Percentiles rank a stretch among this genome's conserved stretches.
Conservation (phyloP, 2,329 filamentous ascomycete species). For the Escovopsis weberi region DNA sequence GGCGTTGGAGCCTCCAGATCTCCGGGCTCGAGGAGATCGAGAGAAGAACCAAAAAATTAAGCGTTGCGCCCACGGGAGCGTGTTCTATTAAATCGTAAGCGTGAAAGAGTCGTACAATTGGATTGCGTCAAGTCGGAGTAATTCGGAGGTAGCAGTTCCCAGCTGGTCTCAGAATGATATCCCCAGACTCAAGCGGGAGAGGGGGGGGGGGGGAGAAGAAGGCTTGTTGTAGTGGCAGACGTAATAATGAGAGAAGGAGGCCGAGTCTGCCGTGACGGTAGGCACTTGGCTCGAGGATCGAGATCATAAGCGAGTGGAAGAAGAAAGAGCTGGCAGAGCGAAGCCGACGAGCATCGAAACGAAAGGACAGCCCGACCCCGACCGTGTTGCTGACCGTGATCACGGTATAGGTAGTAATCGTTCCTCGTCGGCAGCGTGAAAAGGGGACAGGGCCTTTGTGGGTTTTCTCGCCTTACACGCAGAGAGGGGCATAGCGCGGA, state of each 20-base stretch:
- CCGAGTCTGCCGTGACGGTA: no score
- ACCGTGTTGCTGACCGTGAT: conserved; percentile 1
- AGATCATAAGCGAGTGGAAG: background rate
- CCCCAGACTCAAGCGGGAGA: no score
- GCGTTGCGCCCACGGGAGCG: background rate
- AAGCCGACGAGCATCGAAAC: background rate
- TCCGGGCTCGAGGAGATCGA: conserved; percentile 10
- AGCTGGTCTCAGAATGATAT: background rate
- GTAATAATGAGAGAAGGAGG: no score
- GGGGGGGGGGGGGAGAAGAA: background rate
- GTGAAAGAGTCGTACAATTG: background rate
- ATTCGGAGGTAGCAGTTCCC: background rate
- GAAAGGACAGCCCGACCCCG: background rate
- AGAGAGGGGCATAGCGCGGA: background rate
- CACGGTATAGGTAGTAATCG: conserved; percentile 1
- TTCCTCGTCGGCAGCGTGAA: conserved; percentile 1
- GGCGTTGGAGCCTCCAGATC: conserved; percentile 29
- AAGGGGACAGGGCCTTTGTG: conserved; percentile 2
- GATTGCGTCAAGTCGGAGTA: background rate
- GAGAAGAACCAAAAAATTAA: background rate
- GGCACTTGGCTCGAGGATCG: background rate
- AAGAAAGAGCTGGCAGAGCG: background rate
- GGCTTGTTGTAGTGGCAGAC: no score
- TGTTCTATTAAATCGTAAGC: background rate
- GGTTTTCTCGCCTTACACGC: conserved; percentile 2